These are phyloP conservation scores for Candolleomyces aberdarensis DNA, from an alignment of 768 basidiomycete species.

Conservation along the genomic window DNA sequence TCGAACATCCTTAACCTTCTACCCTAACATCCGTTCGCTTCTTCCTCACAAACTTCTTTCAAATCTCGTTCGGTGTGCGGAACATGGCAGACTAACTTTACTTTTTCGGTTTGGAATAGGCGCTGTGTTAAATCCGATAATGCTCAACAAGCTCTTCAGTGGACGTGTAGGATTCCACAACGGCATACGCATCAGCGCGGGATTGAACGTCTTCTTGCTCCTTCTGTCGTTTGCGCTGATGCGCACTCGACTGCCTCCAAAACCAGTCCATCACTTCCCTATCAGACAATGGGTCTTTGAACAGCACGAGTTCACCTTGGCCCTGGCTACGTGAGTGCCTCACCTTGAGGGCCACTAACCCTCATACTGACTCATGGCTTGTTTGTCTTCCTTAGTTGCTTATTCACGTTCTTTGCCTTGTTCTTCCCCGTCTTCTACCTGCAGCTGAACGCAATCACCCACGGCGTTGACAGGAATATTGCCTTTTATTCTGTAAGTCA, in stretches of 20 bases:
- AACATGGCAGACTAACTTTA: no score
- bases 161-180: constrained; percentile 35
- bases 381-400: constrained; percentile 16
- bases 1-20: not conserved
- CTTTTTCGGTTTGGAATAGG: constrained; percentile 24
- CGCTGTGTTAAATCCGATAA: constrained; percentile 53
- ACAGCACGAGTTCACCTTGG: constrained; percentile 25
- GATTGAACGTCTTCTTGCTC: constrained; percentile 30
- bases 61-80: no score
- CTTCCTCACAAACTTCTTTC: no score
- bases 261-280: constrained; percentile 16
- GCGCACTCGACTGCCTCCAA: constrained; percentile 33
- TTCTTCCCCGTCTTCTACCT: constrained; percentile 49
- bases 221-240: constrained; percentile 29
- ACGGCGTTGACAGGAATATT: constrained; percentile 34
- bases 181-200: constrained; percentile 36
- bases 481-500: constrained; percentile 42
- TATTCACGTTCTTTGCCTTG: constrained; percentile 30
- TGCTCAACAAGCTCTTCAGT: constrained; percentile 49
- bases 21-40: not conserved
- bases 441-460: constrained; percentile 45
- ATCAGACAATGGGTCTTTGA: constrained; percentile 21
- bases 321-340: constrained; percentile 13
- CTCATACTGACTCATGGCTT: not conserved
- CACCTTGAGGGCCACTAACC: not conserved